A percentile compares a stretch with the other conserved stretches of the same genome.
Conservation (phyloP, 768 basidiomycete genomes). For the Mycena belliarum region DNA sequence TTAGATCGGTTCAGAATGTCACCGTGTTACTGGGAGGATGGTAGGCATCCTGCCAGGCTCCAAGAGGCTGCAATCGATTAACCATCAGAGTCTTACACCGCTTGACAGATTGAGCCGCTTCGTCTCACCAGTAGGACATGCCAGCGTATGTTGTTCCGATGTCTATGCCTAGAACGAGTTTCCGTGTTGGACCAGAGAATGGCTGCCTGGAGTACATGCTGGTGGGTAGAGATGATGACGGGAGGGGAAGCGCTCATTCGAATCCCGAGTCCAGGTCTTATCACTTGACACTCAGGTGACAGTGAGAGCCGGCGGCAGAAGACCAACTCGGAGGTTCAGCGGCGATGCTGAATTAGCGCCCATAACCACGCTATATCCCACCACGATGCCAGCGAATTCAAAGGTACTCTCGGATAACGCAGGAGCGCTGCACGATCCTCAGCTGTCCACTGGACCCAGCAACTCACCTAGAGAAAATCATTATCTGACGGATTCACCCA, state of each 20-base stretch:
- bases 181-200: conserved; percentile 32
- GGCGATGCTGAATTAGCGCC: background rate
- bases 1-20: background rate
- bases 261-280: background rate
- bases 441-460: no score
- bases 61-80: conserved; percentile 19
- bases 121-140: conserved; percentile 35
- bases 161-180: conserved; percentile 41
- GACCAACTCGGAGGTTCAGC: background rate
- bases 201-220: conserved; percentile 34
- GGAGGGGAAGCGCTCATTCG: background rate
- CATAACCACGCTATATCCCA: no score
- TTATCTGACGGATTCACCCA: no score
- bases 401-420: background rate
- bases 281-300: background rate
- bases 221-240: background rate
- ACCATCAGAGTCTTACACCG: no score
- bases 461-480: no score
- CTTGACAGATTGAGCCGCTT: no score
- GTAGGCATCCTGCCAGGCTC: conserved; percentile 6
- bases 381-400: background rate
- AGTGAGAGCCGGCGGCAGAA: background rate
- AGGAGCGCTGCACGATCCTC: background rate
- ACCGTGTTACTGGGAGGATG: conserved; percentile 16
- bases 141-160: conserved; percentile 44